A percentile compares a stretch with the other conserved stretches of the same genome.
phyloP scores from a whole-genome alignment of 345 rosid species.

The Pugionium dolabratum region DNA sequence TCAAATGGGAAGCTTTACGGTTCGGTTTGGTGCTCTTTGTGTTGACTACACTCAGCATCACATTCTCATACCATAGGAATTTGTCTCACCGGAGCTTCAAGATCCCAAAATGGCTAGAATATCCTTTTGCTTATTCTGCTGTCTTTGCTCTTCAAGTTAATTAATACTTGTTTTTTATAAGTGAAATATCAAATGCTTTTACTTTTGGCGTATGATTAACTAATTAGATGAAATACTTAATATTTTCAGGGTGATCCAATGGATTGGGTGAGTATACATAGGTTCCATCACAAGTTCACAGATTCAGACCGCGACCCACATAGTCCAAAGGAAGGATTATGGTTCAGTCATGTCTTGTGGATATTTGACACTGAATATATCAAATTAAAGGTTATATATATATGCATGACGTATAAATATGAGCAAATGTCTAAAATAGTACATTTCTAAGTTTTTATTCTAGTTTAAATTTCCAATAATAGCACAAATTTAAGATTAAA shows the following conservation, averaged over 20 bases:
- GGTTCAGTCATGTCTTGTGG: constrained; percentile 85
- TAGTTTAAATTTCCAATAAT: too few relatives aligned
- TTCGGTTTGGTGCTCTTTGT: constrained; percentile 49
- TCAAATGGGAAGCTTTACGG: constrained; percentile 69
- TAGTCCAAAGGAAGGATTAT: constrained; percentile 84
- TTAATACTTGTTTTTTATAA: too few relatives aligned
- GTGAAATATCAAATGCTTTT: not conserved
- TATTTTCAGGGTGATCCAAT: constrained; percentile 54
- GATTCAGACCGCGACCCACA: constrained; percentile 89
- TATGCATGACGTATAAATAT: not conserved
- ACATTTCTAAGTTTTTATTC: too few relatives aligned
- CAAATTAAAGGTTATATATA: constrained; percentile 43
- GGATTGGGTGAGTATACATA: constrained; percentile 90
- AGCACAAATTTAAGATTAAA: too few relatives aligned
- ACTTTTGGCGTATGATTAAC: not conserved
- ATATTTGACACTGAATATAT: constrained; percentile 57
- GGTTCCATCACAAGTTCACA: constrained; percentile 79
- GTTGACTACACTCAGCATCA: constrained; percentile 60
- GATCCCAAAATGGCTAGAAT: constrained; percentile 86
- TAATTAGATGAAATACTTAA: not conserved
- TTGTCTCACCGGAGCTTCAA: constrained; percentile 75
- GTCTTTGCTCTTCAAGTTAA: constrained; percentile 75
- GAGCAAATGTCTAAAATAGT: too few relatives aligned
- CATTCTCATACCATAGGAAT: constrained; percentile 67
- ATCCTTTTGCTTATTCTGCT: constrained; percentile 71